A percentile compares a stretch with the other conserved stretches of the same genome.
Evolutionary conservation across 257 asterid genomes (phyloP).

Genomic region (Forsythia viridissima): DNA sequence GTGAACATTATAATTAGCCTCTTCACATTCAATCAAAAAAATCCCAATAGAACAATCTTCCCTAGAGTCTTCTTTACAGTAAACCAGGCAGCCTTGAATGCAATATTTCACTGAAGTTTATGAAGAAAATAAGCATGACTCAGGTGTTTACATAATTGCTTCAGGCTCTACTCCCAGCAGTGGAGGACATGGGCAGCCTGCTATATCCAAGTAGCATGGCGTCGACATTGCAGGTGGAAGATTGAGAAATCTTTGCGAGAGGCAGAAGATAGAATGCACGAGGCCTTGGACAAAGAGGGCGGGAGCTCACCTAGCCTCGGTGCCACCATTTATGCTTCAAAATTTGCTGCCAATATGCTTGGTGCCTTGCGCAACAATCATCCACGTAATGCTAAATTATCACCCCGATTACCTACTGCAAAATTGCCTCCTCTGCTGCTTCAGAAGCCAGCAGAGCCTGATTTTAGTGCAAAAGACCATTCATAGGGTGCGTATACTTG

Average conservation of each 20-base stretch:
- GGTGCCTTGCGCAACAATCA: conserved; percentile 34
- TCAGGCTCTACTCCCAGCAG: conserved; percentile 60
- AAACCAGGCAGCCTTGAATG: background rate
- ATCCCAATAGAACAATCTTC: too few species aligned
- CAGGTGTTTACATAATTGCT: background rate
- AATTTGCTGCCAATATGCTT: conserved; percentile 53
- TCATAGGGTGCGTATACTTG: conserved; percentile 1
- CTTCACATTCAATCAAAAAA: too few species aligned
- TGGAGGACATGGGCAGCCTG: conserved; percentile 79
- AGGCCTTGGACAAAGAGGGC: conserved; percentile 28
- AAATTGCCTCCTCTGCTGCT: conserved; percentile 40
- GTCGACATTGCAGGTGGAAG: conserved; percentile 51
- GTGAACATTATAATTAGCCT: background rate
- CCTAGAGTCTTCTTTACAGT: too few species aligned
- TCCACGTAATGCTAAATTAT: conserved; percentile 15
- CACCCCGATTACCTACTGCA: conserved; percentile 31
- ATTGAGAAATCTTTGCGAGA: conserved; percentile 38
- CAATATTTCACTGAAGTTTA: background rate
- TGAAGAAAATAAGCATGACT: background rate
- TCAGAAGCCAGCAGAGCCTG: conserved; percentile 71
- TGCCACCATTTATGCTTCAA: conserved; percentile 56
- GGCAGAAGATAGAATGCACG: conserved; percentile 47
- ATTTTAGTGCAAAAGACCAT: conserved; percentile 35
- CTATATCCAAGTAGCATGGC: conserved; percentile 75
- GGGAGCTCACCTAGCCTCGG: conserved; percentile 38